These are phyloP conservation scores for Perkinsus olseni DNA, from an alignment of 169 alveolate species.

Conservation along the genomic window DNA sequence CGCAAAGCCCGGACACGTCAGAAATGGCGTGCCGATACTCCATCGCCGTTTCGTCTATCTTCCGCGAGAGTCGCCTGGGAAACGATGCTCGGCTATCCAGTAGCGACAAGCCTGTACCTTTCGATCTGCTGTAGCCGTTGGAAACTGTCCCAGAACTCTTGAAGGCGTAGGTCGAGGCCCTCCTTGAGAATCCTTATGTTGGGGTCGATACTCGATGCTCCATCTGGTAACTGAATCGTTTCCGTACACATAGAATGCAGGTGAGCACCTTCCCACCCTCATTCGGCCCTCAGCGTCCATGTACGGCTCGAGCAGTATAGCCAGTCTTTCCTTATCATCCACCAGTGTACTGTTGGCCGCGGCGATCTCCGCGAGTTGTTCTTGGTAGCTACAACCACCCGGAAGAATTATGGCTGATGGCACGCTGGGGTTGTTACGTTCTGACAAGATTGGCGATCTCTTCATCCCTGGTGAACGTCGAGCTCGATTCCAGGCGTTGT, in stretches of 20 bases:
- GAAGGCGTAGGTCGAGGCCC: background rate
- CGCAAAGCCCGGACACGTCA: background rate
- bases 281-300: background rate
- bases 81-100: background rate
- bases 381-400: background rate
- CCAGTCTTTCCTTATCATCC: background rate
- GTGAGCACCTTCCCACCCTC: background rate
- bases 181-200: background rate
- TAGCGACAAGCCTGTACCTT: background rate
- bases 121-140: background rate
- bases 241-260: background rate
- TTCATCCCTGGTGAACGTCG: background rate
- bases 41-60: background rate
- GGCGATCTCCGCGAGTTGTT: background rate
- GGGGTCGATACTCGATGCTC: background rate
- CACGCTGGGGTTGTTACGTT: background rate
- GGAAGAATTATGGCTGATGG: background rate
- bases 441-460: background rate
- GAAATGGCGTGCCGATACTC: background rate
- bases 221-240: background rate
- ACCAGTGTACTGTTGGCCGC: background rate
- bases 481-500: background rate
- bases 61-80: background rate
- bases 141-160: background rate
- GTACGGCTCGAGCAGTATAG: background rate